Conservation (phyloP, 2,329 filamentous ascomycete species). For the Cladorrhinum sp. region DNA sequence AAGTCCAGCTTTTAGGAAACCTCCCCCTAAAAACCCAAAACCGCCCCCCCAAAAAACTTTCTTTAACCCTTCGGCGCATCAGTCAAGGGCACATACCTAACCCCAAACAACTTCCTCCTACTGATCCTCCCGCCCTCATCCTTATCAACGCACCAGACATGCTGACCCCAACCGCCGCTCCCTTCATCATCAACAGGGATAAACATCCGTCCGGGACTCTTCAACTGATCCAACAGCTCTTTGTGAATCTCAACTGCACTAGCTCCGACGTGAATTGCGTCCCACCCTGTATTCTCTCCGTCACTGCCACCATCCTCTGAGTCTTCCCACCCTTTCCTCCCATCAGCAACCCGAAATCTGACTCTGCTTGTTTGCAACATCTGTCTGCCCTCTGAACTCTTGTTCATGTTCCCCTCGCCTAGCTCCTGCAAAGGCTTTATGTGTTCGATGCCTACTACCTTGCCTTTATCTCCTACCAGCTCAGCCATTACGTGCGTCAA, state of each 20-base stretch:
- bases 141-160: slow-evolving; percentile 75
- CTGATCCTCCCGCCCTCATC: slow-evolving; percentile 59
- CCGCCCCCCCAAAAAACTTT: not conserved
- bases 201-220: slow-evolving; percentile 75
- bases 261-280: slow-evolving; percentile 94
- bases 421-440: slow-evolving; percentile 62
- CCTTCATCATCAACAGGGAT: slow-evolving; percentile 66
- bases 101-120: slow-evolving; percentile 63
- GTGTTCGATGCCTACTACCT: slow-evolving; percentile 73
- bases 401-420: slow-evolving; percentile 63
- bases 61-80: slow-evolving; percentile 52
- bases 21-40: not conserved
- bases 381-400: slow-evolving; percentile 54
- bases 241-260: slow-evolving; percentile 72
- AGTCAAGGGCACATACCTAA: slow-evolving; percentile 74
- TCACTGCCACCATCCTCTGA: slow-evolving; percentile 39
- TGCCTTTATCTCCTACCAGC: slow-evolving; percentile 55
- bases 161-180: slow-evolving; percentile 48
- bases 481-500: slow-evolving; percentile 85
- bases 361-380: slow-evolving; percentile 65
- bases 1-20: no score
- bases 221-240: slow-evolving; percentile 72
- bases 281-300: slow-evolving; percentile 60
- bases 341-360: slow-evolving; percentile 73
- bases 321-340: slow-evolving; percentile 61